Conservation (phyloP, 2,329 filamentous ascomycete species). For the Colletotrichum chlorophyti region DNA sequence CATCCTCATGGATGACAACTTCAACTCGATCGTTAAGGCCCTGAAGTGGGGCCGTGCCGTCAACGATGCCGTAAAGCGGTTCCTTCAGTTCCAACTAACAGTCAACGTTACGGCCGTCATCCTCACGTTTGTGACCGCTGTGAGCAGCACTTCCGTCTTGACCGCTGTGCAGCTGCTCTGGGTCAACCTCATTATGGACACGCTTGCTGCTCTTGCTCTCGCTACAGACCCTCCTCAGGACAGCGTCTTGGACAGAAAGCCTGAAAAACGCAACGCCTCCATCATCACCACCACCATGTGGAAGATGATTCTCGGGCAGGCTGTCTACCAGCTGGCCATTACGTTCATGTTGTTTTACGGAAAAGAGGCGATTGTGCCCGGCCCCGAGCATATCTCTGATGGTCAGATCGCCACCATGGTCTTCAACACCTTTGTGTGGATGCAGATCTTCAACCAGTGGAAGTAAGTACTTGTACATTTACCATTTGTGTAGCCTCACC, state of each 20-base stretch:
- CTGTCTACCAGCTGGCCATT: constrained; percentile 83
- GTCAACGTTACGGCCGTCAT: constrained; percentile 93
- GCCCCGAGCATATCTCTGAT: constrained; percentile 20
- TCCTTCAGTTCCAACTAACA: constrained; percentile 79
- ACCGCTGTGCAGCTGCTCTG: constrained; percentile 91
- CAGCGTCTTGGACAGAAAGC: constrained; percentile 79
- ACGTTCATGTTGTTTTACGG: constrained; percentile 86
- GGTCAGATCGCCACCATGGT: constrained; percentile 78
- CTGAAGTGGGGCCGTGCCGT: constrained; percentile 82
- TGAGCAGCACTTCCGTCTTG: constrained; percentile 75
- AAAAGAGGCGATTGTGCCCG: constrained; percentile 45
- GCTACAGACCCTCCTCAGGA: constrained; percentile 90
- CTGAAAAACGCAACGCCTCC: constrained; percentile 61
- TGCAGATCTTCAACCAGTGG: constrained; percentile 99
- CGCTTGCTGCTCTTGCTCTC: constrained; percentile 85
- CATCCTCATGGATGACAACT: constrained; percentile 89
- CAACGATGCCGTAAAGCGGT: constrained; percentile 80
- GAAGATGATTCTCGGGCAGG: constrained; percentile 98
- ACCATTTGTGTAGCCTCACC: constrained; percentile 8
- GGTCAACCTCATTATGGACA: constrained; percentile 98
- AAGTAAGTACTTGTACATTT: constrained; percentile 70
- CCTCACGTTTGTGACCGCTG: constrained; percentile 86
- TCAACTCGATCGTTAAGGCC: constrained; percentile 84
- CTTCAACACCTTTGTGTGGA: constrained; percentile 99
- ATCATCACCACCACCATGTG: constrained; percentile 92